phyloP scores from a whole-genome alignment of 1,284 basidiomycete species.

The Papiliotrema terrestris region DNA sequence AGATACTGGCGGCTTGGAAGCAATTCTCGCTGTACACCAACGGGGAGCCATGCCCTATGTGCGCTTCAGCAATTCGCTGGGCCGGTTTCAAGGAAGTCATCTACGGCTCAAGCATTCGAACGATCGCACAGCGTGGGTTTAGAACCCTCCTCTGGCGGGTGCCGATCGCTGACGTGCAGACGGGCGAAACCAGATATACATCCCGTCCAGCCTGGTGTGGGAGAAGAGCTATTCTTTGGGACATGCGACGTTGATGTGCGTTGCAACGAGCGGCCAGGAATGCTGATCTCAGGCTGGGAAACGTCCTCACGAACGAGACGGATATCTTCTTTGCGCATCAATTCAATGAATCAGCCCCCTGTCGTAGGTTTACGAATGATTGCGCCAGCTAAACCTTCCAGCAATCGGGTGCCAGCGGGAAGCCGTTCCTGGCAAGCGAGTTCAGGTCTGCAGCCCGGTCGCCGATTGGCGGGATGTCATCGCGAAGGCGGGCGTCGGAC shows the following conservation, averaged over 20 bases:
- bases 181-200: slow-evolving; percentile 28
- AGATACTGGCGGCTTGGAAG: slow-evolving; percentile 25
- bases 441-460: slow-evolving; percentile 17
- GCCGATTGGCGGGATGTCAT: slow-evolving; percentile 20
- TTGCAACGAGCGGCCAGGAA: not conserved
- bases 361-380: slow-evolving; percentile 15
- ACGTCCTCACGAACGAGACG: slow-evolving; percentile 29
- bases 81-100: slow-evolving; percentile 34
- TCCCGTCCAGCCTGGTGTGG: slow-evolving; percentile 23
- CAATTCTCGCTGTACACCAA: slow-evolving; percentile 31
- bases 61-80: slow-evolving; percentile 27
- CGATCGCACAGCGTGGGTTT: slow-evolving; percentile 25
- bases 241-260: slow-evolving; percentile 23
- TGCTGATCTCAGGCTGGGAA: slow-evolving; percentile 17
- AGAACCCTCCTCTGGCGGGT: not conserved
- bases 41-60: slow-evolving; percentile 34
- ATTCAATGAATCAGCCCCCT: slow-evolving; percentile 25
- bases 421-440: slow-evolving; percentile 13
- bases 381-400: not conserved
- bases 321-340: slow-evolving; percentile 28
- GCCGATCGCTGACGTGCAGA: slow-evolving; percentile 6
- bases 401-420: slow-evolving; percentile 20
- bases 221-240: slow-evolving; percentile 30
- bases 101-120: slow-evolving; percentile 24
- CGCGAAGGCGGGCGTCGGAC: slow-evolving; percentile 18